Evolutionary conservation across 2,329 filamentous ascomycete species (phyloP).

Genomic region (Talaromyces sp.): DNA sequence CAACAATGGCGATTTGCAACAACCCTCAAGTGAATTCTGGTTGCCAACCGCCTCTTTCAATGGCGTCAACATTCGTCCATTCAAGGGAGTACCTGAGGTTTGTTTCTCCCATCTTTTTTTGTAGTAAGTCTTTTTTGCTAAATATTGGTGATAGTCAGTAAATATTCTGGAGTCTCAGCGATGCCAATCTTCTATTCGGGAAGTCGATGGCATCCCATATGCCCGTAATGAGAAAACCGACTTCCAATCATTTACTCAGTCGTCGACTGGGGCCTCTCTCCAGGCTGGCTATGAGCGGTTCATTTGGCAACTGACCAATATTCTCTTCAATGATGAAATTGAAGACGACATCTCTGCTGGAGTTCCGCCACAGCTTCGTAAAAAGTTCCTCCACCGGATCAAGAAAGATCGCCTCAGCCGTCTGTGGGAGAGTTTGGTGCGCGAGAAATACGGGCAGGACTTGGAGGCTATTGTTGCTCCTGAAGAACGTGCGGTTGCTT

Average conservation of each 20-base stretch:
- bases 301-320: conserved; percentile 80
- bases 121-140: not conserved
- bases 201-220: conserved; percentile 57
- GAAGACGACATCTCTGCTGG: conserved; percentile 42
- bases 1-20: conserved; percentile 23
- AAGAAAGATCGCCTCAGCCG: conserved; percentile 45
- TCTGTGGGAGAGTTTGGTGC: conserved; percentile 38
- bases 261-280: conserved; percentile 22
- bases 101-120: not conserved
- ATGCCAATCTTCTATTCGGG: conserved; percentile 40
- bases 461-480: conserved; percentile 60
- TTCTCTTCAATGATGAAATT: conserved; percentile 72
- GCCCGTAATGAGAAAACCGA: conserved; percentile 35
- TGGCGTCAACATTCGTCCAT: conserved; percentile 26
- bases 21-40: conserved; percentile 40
- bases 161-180: conserved; percentile 32
- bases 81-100: conserved; percentile 21
- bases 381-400: conserved; percentile 40
- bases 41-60: conserved; percentile 48
- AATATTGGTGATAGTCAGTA: conserved; percentile 16
- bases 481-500: conserved; percentile 80
- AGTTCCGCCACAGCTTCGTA: conserved; percentile 34
- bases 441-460: conserved; percentile 63
- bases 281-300: conserved; percentile 33
- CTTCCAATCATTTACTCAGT: conserved; percentile 29